Evolutionary conservation across 495 filamentous ascomycete genomes (phyloP).

Genomic region (Aspergillus ostianus): DNA sequence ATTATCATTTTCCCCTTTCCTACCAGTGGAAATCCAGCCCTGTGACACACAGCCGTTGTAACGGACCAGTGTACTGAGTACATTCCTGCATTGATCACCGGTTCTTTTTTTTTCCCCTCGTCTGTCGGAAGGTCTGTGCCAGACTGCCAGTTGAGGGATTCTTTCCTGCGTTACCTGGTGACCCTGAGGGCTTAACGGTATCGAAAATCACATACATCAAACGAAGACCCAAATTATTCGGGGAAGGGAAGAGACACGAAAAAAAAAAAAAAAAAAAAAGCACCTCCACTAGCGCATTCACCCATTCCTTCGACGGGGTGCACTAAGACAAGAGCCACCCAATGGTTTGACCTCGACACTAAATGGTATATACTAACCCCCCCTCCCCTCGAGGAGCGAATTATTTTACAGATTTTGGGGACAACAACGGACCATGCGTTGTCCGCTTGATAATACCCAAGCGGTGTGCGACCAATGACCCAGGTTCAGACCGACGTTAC

Average conservation of each 20-base stretch:
- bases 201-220: neutral
- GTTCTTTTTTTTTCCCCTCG: constrained; percentile 16
- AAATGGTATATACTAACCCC: neutral
- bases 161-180: neutral
- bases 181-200: neutral
- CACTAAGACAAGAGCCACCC: neutral
- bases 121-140: constrained; percentile 12
- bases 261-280: neutral
- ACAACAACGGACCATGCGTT: neutral
- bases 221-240: neutral
- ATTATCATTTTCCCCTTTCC: constrained; percentile 8
- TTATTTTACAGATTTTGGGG: neutral
- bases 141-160: neutral
- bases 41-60: constrained; percentile 23
- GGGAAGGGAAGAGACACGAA: neutral
- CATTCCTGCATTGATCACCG: constrained; percentile 26
- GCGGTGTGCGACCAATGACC: neutral
- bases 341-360: neutral
- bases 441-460: neutral
- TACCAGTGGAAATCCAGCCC: constrained; percentile 14
- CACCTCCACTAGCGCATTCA: neutral
- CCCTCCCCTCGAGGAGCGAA: neutral
- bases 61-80: constrained; percentile 18
- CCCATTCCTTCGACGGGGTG: neutral
- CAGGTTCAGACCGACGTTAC: neutral